Evolutionary conservation across 2,329 filamentous ascomycete genomes (phyloP).

Genomic region (Rutstroemia sydowiana): DNA sequence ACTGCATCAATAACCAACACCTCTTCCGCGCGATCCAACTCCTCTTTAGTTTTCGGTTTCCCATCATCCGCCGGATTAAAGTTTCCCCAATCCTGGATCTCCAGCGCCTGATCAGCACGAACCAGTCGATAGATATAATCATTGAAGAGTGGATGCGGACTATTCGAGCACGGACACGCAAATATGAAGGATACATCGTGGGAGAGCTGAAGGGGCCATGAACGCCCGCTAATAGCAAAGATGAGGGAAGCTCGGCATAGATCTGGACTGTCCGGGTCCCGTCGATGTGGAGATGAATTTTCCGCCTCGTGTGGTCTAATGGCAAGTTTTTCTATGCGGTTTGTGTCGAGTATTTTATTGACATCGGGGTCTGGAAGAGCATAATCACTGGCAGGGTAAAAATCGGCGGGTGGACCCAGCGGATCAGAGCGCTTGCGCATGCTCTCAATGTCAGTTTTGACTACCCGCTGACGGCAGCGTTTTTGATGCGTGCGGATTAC

Average conservation of each 20-base stretch:
- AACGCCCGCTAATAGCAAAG: slow-evolving; percentile 56
- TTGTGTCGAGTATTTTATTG: slow-evolving; percentile 53
- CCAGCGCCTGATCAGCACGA: slow-evolving; percentile 57
- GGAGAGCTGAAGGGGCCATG: slow-evolving; percentile 54
- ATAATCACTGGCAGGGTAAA: slow-evolving; percentile 63
- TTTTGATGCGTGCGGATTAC: slow-evolving; percentile 61
- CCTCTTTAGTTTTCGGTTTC: neutral
- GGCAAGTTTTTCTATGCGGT: slow-evolving; percentile 61
- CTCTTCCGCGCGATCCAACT: slow-evolving; percentile 35
- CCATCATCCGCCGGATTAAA: neutral
- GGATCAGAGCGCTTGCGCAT: slow-evolving; percentile 64
- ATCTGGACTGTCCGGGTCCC: neutral
- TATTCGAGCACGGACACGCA: slow-evolving; percentile 57
- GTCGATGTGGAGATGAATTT: too few species aligned
- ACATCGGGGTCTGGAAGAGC: slow-evolving; percentile 45
- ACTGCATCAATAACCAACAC: slow-evolving; percentile 68
- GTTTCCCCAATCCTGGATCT: slow-evolving; percentile 34
- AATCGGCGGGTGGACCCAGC: slow-evolving; percentile 49
- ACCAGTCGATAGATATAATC: slow-evolving; percentile 58
- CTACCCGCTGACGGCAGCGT: slow-evolving; percentile 48
- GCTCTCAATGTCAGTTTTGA: slow-evolving; percentile 51
- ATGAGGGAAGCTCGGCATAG: slow-evolving; percentile 47
- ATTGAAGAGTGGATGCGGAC: slow-evolving; percentile 64
- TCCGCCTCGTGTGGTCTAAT: slow-evolving; percentile 33
- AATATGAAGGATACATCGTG: slow-evolving; percentile 60